Evolutionary conservation across 164 flowering plant genomes (phyloP), one percentile per base, ranked within the genome.

Genomic region (Nymphaea thermarum): DNA sequence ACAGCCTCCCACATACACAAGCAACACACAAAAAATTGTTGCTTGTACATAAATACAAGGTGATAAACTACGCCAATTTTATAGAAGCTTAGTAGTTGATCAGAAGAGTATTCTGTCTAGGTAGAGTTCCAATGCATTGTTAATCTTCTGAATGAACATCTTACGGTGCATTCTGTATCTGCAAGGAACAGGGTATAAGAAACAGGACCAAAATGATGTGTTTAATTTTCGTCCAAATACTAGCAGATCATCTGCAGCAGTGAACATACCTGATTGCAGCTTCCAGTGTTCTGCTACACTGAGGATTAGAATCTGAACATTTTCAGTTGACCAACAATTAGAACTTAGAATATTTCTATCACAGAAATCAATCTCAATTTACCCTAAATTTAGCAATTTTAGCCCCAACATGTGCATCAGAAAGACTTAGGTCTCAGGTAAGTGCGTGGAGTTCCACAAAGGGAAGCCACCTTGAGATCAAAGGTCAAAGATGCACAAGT

Each of bases 81-180:
- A 60, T 8, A 60, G 14, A 16, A 47, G 4, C 41, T 18, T 4
- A 17, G 36, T 70, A 43, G 63, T 15, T 42, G 64, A 67, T 75
- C 76, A 93, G 69, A 89, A 89, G 78, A 91, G 73, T 74, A 91
- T 79, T 66, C 80, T 70, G 25, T 87, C 96, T 76, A 85, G 89
- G 79, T 93, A 91, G 18, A 89, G 77, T 25, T 88, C 91, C 70
- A 91, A 74, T 66, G 96, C 86, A 66, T 79, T 78, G 69, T 84
- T 84, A 63, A 89, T 80, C 60, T 79, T 93, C 77, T 86, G 73
- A 47, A 89, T 75, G 75, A 85, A 82, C 75, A 79, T 70, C 77
- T 89, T 91, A 65, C 87, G 71, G 67, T 91, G 86, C 80, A 93
- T 73, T 36, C 98, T 79, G 66, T 89, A 93, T 84, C 97, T 93